These are phyloP conservation scores for Trametes villosa DNA, from an alignment of 768 basidiomycete genomes.

Conservation along the genomic window DNA sequence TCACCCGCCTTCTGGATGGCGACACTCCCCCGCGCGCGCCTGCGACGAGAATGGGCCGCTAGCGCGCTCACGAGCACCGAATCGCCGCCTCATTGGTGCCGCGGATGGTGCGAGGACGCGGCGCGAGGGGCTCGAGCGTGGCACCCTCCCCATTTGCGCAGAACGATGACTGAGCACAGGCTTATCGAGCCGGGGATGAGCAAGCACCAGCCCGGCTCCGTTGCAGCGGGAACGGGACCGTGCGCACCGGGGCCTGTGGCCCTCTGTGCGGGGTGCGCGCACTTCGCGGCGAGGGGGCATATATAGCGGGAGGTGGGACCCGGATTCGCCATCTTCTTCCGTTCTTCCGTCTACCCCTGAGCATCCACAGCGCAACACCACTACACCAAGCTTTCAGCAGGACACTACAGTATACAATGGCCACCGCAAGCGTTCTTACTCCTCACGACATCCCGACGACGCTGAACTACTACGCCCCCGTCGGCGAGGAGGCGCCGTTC, in stretches of 20 bases:
- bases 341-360: background rate
- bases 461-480: slow-evolving; percentile 39
- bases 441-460: slow-evolving; percentile 40
- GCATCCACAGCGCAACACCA: background rate
- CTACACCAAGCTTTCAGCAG: background rate
- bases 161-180: slow-evolving; percentile 15
- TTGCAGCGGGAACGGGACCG: no score
- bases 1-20: slow-evolving; percentile 9
- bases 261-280: background rate
- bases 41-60: background rate
- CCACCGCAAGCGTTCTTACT: slow-evolving; percentile 32
- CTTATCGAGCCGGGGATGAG: slow-evolving; percentile 12
- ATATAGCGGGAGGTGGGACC: background rate
- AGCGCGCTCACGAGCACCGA: background rate
- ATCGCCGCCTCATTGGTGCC: slow-evolving; percentile 12
- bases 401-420: slow-evolving; percentile 13
- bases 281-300: background rate
- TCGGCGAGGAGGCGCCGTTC: slow-evolving; percentile 36
- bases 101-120: slow-evolving; percentile 7
- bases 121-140: background rate
- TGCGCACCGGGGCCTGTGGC: no score
- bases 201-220: slow-evolving; percentile 7
- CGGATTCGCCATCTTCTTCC: background rate
- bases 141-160: background rate
- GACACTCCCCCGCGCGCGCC: slow-evolving; percentile 1